phyloP scores from a whole-genome alignment of 495 filamentous ascomycete species.

The Gamarada debralockiae region DNA sequence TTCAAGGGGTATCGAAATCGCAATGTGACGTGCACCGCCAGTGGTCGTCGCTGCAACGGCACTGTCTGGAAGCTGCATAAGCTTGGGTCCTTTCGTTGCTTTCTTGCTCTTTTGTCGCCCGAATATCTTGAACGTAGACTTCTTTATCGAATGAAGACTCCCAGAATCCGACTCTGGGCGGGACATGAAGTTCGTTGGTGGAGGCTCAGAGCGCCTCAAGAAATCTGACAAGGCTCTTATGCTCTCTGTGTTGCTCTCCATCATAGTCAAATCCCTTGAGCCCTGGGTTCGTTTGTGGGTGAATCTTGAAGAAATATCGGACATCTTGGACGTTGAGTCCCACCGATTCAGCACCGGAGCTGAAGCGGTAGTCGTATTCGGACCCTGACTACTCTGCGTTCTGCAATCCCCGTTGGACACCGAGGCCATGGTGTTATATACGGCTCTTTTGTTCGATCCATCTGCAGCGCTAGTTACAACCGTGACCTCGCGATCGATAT shows the following conservation, averaged over 20 bases:
- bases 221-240: slow-evolving; percentile 35
- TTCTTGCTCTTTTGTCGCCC: slow-evolving; percentile 13
- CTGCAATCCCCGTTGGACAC: neutral
- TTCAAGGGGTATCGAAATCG: slow-evolving; percentile 44
- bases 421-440: neutral
- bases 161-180: slow-evolving; percentile 25
- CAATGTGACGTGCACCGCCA: slow-evolving; percentile 42
- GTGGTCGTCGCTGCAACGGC: slow-evolving; percentile 38
- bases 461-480: slow-evolving; percentile 3
- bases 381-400: neutral
- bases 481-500: slow-evolving; percentile 8
- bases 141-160: slow-evolving; percentile 18
- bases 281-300: too few relatives aligned
- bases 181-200: slow-evolving; percentile 37
- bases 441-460: neutral
- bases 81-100: slow-evolving; percentile 17
- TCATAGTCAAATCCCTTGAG: neutral
- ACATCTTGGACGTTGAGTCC: neutral
- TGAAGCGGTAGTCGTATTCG: neutral
- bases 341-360: neutral
- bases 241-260: slow-evolving; percentile 16
- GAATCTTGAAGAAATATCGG: neutral
- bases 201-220: slow-evolving; percentile 29
- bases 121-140: slow-evolving; percentile 26
- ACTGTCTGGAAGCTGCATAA: slow-evolving; percentile 40